Conservation (phyloP, 441 rosid species). For the Omphalea diandra region DNA sequence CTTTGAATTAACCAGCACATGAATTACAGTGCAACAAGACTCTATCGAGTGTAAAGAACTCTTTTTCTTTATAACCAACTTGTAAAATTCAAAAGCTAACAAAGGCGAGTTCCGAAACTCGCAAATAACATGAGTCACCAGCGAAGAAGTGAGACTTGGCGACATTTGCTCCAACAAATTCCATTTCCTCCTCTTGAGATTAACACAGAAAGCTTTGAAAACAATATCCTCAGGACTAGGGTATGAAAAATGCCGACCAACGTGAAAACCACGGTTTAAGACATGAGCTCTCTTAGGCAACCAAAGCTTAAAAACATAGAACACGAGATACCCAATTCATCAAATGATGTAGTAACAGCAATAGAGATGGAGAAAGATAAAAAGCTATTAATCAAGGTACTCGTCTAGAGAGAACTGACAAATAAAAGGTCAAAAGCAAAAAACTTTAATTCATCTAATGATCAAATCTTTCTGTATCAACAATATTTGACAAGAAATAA, state of each 20-base stretch:
- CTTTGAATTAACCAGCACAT: slow-evolving; percentile 45
- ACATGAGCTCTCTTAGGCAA: slow-evolving; percentile 30
- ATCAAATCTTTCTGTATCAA: too few relatives aligned
- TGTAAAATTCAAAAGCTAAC: slow-evolving; percentile 59
- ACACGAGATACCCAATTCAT: slow-evolving; percentile 23
- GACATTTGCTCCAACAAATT: slow-evolving; percentile 43
- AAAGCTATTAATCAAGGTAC: too few relatives aligned
- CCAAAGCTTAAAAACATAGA: slow-evolving; percentile 40
- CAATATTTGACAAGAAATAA: too few relatives aligned
- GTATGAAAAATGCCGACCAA: slow-evolving; percentile 37
- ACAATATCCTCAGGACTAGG: slow-evolving; percentile 47
- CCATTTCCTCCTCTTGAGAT: slow-evolving; percentile 66
- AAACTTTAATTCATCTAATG: too few relatives aligned
- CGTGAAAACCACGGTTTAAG: slow-evolving; percentile 44
- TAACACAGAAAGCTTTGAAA: slow-evolving; percentile 51
- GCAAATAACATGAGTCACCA: slow-evolving; percentile 48
- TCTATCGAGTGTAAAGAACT: slow-evolving; percentile 31
- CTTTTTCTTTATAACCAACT: slow-evolving; percentile 40
- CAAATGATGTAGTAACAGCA: slow-evolving; percentile 25
- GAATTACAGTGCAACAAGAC: slow-evolving; percentile 49
- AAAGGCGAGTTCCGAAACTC: slow-evolving; percentile 53
- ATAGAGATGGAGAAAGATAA: too few relatives aligned
- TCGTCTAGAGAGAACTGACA: too few relatives aligned
- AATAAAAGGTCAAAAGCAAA: too few relatives aligned
- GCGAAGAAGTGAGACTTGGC: slow-evolving; percentile 39